phyloP scores from a whole-genome alignment of 192 early-diverging fungal genomes.

The Mortierella alpina region DNA sequence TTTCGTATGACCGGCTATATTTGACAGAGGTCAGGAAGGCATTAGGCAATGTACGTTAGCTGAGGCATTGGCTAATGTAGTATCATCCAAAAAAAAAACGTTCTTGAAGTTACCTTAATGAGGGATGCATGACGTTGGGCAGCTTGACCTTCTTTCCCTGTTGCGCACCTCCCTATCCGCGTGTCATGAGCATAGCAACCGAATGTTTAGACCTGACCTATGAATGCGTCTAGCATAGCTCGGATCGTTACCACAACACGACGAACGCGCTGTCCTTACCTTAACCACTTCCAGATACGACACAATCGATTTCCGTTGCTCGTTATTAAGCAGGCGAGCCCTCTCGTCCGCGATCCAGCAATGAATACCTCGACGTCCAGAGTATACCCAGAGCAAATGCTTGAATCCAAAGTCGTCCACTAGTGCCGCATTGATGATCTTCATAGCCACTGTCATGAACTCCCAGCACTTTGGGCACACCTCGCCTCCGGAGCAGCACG shows the following conservation, averaged over 20 bases:
- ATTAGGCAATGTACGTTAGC: neutral
- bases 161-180: slow-evolving; percentile 75
- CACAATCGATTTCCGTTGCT: slow-evolving; percentile 85
- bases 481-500: slow-evolving; percentile 90
- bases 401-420: slow-evolving; percentile 96
- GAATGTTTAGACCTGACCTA: neutral
- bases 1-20: slow-evolving; percentile 68
- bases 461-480: slow-evolving; percentile 94
- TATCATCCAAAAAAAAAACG: too few species aligned
- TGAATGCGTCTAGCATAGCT: neutral
- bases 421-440: slow-evolving; percentile 83
- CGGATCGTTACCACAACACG: neutral
- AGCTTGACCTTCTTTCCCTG: slow-evolving; percentile 79
- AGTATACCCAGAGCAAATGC: slow-evolving; percentile 94
- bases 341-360: slow-evolving; percentile 96
- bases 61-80: neutral
- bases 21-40: neutral
- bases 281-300: slow-evolving; percentile 84
- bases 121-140: slow-evolving; percentile 75
- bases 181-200: neutral
- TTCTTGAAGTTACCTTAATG: slow-evolving; percentile 59
- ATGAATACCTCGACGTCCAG: slow-evolving; percentile 96
- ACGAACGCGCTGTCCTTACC: slow-evolving; percentile 21
- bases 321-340: slow-evolving; percentile 81
- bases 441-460: slow-evolving; percentile 93